These are phyloP conservation scores for Camillea tinctor DNA, from an alignment of 2,329 filamentous ascomycete genomes.

Conservation along the genomic window DNA sequence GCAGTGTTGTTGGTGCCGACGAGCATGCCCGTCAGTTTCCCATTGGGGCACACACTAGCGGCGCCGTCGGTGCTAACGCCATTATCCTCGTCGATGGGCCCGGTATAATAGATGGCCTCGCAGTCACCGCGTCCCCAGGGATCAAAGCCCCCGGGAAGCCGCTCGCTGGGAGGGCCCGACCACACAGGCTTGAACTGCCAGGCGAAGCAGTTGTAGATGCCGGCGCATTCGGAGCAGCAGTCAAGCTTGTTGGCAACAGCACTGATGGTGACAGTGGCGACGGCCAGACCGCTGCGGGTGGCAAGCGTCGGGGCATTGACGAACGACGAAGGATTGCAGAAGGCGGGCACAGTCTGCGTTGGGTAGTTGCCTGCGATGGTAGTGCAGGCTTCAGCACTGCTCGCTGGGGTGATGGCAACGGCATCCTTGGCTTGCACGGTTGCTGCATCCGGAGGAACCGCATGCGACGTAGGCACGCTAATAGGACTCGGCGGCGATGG, in stretches of 20 bases:
- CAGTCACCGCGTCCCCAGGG: slow-evolving; percentile 31
- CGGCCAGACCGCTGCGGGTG: slow-evolving; percentile 10
- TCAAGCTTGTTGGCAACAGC: slow-evolving; percentile 29
- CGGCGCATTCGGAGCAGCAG: slow-evolving; percentile 30
- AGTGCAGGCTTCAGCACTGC: slow-evolving; percentile 19
- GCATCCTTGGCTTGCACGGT: background rate
- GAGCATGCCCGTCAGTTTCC: slow-evolving; percentile 11
- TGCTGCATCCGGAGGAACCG: slow-evolving; percentile 28
- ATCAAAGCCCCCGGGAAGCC: slow-evolving; percentile 30
- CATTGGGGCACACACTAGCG: slow-evolving; percentile 22
- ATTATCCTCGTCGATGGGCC: slow-evolving; percentile 10
- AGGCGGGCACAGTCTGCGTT: slow-evolving; percentile 28
- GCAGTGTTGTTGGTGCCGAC: slow-evolving; percentile 17
- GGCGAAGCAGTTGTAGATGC: slow-evolving; percentile 32
- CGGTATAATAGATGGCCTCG: slow-evolving; percentile 28
- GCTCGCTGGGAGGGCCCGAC: slow-evolving; percentile 16
- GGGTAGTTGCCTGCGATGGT: slow-evolving; percentile 25
- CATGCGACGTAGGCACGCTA: slow-evolving; percentile 19
- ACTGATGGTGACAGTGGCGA: slow-evolving; percentile 25
- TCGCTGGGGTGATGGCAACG: background rate
- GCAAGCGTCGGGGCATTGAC: slow-evolving; percentile 23
- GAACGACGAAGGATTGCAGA: slow-evolving; percentile 30
- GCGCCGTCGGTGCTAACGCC: slow-evolving; percentile 5
- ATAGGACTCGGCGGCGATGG: slow-evolving; percentile 25
- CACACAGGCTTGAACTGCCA: slow-evolving; percentile 30